phyloP scores from a whole-genome alignment of 495 filamentous ascomycete species.

The Zalerion maritima region DNA sequence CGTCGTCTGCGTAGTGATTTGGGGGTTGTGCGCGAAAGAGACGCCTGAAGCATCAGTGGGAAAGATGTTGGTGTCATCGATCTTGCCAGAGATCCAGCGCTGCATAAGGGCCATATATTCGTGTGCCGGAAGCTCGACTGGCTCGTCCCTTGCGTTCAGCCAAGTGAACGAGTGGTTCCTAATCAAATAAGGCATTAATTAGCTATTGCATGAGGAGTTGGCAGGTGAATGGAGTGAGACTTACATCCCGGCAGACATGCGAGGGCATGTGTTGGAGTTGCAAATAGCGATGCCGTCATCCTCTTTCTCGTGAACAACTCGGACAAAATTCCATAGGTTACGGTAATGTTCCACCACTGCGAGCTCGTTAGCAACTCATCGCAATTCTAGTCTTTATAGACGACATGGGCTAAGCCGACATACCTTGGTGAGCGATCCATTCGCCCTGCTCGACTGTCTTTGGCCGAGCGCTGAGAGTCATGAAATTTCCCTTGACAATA shows the following conservation, averaged over 20 bases:
- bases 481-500: constrained; percentile 91
- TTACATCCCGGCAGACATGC: constrained; percentile 83
- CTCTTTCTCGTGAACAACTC: constrained; percentile 68
- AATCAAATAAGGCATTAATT: constrained; percentile 1
- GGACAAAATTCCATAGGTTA: constrained; percentile 67
- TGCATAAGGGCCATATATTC: constrained; percentile 89
- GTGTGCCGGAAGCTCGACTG: constrained; percentile 56
- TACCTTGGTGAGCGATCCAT: constrained; percentile 91
- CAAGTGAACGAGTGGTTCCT: constrained; percentile 85
- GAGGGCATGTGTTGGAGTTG: constrained; percentile 68
- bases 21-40: constrained; percentile 39
- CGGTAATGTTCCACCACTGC: constrained; percentile 84
- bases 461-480: constrained; percentile 81
- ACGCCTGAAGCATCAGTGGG: constrained; percentile 54
- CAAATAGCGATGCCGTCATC: constrained; percentile 59
- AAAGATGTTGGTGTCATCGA: constrained; percentile 73
- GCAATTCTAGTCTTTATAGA: constrained; percentile 1
- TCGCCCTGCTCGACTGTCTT: constrained; percentile 81
- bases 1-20: constrained; percentile 35
- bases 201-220: constrained; percentile 4
- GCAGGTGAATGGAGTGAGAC: constrained; percentile 20
- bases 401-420: constrained; percentile 9
- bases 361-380: constrained; percentile 9
- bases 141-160: constrained; percentile 52
- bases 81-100: constrained; percentile 85